Evolutionary conservation across 805 yeast genomes (phyloP).

Genomic region (Candida caryicola): DNA sequence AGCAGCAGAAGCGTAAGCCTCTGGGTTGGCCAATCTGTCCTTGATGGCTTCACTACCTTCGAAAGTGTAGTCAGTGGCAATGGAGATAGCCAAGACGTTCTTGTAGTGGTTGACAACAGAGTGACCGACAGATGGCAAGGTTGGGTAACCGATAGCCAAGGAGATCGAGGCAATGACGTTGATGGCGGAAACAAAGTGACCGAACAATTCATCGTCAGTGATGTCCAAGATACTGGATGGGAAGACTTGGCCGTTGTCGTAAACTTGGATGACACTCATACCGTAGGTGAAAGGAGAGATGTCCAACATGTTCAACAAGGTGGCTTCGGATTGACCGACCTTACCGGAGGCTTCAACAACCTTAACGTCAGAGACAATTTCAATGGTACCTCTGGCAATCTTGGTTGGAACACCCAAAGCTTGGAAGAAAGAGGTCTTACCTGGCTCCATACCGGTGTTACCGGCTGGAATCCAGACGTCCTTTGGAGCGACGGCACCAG

Average conservation of each 20-base stretch:
- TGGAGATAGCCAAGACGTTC: conserved; percentile 95
- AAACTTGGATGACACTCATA: conserved; percentile 93
- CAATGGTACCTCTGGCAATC: conserved; percentile 99
- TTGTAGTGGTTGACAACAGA: conserved; percentile 98
- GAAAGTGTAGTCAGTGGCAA: conserved; percentile 98
- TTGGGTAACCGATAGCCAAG: conserved; percentile 98
- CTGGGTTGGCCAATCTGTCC: conserved; percentile 99
- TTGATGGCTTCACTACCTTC: conserved; percentile 98
- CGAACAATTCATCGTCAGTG: conserved; percentile 93
- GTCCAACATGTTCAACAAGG: conserved; percentile 98
- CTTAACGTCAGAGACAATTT: conserved; percentile 94
- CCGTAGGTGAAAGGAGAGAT: conserved; percentile 99
- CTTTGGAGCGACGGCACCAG: conserved; percentile 98
- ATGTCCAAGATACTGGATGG: conserved; percentile 95
- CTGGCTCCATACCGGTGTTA: conserved; percentile 99
- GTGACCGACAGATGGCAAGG: conserved; percentile 99
- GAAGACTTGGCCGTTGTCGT: conserved; percentile 98
- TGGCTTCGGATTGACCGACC: conserved; percentile 99
- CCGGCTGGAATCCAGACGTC: conserved; percentile 98
- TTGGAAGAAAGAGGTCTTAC: conserved; percentile 99
- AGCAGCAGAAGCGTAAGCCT: conserved; percentile 99
- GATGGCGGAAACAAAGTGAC: conserved; percentile 90
- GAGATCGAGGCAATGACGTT: conserved; percentile 93
- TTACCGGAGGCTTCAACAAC: conserved; percentile 81
- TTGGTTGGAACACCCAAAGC: conserved; percentile 99